Evolutionary conservation across 306 rosid species (phyloP).

Genomic region (Adenanthera pavonina): DNA sequence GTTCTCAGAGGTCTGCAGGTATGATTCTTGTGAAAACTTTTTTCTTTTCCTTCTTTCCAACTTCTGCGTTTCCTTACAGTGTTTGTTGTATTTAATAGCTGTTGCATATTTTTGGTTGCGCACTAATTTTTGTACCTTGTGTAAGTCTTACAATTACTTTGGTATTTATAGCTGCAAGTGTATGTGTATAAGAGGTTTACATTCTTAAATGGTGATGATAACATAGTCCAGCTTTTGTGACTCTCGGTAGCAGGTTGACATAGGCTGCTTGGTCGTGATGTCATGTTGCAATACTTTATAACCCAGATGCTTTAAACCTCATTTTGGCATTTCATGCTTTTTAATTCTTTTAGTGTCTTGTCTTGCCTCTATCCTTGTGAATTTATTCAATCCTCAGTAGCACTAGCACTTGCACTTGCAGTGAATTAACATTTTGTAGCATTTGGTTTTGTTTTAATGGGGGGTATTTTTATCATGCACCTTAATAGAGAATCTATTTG

Average conservation of each 20-base stretch:
- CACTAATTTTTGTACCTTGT: neutral
- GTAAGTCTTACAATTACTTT: neutral
- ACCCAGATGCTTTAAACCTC: neutral
- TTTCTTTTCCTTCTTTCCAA: neutral
- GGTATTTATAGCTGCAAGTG: neutral
- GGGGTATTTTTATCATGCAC: neutral
- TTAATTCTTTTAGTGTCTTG: neutral
- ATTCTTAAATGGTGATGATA: neutral
- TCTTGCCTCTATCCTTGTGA: neutral
- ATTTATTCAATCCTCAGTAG: neutral
- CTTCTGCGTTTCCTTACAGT: neutral
- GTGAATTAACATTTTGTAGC: neutral
- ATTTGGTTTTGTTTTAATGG: neutral
- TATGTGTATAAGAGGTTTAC: neutral
- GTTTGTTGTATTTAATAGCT: neutral
- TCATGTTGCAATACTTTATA: neutral
- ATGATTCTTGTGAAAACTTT: neutral
- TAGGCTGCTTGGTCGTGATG: neutral
- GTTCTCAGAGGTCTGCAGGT: constrained; percentile 58
- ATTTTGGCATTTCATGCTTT: neutral
- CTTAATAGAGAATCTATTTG: constrained; percentile 11
- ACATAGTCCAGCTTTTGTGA: neutral
- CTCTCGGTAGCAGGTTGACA: neutral
- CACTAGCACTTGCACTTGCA: neutral
- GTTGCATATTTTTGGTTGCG: neutral